Evolutionary conservation across 257 asterid species (phyloP).

Genomic region (Capsicum baccatum): DNA sequence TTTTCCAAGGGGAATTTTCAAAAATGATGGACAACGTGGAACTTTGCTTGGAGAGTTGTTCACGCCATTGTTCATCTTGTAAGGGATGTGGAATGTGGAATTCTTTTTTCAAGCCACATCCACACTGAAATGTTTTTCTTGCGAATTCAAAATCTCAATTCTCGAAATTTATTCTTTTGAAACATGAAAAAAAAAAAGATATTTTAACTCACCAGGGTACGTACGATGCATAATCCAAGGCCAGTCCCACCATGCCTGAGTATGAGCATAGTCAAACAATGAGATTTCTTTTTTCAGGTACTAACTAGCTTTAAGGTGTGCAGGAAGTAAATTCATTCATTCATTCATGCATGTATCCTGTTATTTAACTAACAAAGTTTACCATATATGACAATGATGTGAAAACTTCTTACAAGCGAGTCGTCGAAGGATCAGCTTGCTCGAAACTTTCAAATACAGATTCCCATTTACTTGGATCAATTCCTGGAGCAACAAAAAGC

Average conservation of each 20-base stretch:
- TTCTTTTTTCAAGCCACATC: not conserved
- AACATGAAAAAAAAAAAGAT: not conserved
- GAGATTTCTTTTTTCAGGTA: not conserved
- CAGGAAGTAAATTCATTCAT: constrained; percentile 3
- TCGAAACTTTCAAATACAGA: constrained; percentile 96
- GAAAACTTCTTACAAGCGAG: constrained; percentile 73
- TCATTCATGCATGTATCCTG: not conserved
- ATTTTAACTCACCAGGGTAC: constrained; percentile 76
- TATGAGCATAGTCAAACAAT: constrained; percentile 16
- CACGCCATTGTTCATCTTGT: not conserved
- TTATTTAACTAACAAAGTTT: not conserved
- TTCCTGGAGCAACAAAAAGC: constrained; percentile 52
- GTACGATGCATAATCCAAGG: constrained; percentile 91
- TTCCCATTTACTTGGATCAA: constrained; percentile 93
- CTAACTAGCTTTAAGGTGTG: not conserved
- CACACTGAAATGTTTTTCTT: not conserved
- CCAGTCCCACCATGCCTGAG: constrained; percentile 98
- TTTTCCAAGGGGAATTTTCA: not conserved
- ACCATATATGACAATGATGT: constrained; percentile 1
- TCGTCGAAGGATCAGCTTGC: constrained; percentile 97
- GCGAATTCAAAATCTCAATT: not conserved
- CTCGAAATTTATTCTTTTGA: not conserved
- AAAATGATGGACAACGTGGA: not conserved
- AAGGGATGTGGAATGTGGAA: not conserved
- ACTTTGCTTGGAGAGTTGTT: not conserved